These are phyloP conservation scores for Oxytropis ochrocephala DNA, from an alignment of 306 rosid genomes.

Conservation along the genomic window DNA sequence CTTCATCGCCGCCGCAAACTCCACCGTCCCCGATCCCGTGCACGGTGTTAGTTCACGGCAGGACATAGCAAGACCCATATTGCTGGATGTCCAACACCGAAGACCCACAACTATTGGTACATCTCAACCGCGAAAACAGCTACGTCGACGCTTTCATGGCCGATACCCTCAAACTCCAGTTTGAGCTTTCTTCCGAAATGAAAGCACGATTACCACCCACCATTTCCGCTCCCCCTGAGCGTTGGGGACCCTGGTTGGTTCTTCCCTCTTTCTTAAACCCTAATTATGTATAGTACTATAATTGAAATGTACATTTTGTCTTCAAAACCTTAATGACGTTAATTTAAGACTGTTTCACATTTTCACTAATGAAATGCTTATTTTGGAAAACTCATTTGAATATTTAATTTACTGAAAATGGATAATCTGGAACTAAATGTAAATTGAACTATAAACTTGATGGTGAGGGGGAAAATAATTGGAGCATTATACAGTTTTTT, in stretches of 20 bases:
- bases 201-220: slow-evolving; percentile 50
- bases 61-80: slow-evolving; percentile 67
- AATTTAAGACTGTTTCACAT: no score
- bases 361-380: no score
- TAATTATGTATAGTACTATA: no score
- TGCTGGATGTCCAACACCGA: slow-evolving; percentile 79
- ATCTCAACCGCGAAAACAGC: slow-evolving; percentile 57
- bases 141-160: slow-evolving; percentile 82
- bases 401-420: neutral
- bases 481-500: neutral
- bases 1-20: slow-evolving; percentile 28
- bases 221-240: slow-evolving; percentile 84
- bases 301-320: neutral
- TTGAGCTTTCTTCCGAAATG: slow-evolving; percentile 65
- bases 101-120: slow-evolving; percentile 50
- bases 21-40: slow-evolving; percentile 61
- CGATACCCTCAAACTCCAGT: slow-evolving; percentile 49
- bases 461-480: neutral
- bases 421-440: neutral
- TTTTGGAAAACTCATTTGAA: neutral
- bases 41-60: slow-evolving; percentile 53
- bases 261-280: neutral
- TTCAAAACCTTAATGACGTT: neutral
- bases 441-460: neutral
- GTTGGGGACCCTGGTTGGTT: slow-evolving; percentile 90